Conservation (phyloP, 768 basidiomycete genomes). For the Exsudoporus frostii region DNA sequence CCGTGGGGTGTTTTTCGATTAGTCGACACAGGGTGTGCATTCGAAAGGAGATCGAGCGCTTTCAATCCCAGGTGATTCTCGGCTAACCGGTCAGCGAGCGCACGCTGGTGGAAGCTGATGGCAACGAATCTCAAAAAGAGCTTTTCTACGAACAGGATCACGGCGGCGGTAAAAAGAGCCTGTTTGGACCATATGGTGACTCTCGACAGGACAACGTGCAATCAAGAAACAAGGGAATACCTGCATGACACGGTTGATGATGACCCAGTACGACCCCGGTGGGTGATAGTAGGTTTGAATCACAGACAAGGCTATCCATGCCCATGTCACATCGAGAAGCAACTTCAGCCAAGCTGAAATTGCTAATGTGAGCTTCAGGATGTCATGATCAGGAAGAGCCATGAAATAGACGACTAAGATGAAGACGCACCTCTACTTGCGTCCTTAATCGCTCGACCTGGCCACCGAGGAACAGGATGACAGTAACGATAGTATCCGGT, state of each 20-base stretch:
- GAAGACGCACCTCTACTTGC: constrained; percentile 56
- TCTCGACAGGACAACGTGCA: background rate
- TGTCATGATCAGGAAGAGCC: background rate
- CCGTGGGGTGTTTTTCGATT: constrained; percentile 38
- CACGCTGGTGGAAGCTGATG: constrained; percentile 76
- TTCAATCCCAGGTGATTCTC: constrained; percentile 70
- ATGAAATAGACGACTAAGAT: background rate
- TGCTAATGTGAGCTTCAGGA: constrained; percentile 56
- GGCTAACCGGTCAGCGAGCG: constrained; percentile 66
- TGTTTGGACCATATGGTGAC: constrained; percentile 18
- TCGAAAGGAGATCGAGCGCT: constrained; percentile 69
- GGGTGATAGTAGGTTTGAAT: constrained; percentile 57
- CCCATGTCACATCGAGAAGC: constrained; percentile 61
- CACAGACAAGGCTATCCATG: constrained; percentile 71
- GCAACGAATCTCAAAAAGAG: constrained; percentile 72
- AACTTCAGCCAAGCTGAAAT: constrained; percentile 73
- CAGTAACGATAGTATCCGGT: constrained; percentile 51
- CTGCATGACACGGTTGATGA: constrained; percentile 70
- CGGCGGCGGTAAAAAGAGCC: constrained; percentile 43
- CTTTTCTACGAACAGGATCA: constrained; percentile 51
- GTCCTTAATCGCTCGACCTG: constrained; percentile 65
- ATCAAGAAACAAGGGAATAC: constrained; percentile 31
- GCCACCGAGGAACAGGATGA: constrained; percentile 54
- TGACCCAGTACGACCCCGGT: constrained; percentile 62
- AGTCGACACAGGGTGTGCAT: constrained; percentile 47